A percentile compares a stretch with the other conserved stretches of the same genome.
These are phyloP conservation scores for Chloropicon primus DNA, from an alignment of 139 green algal species.

Conservation along the genomic window DNA sequence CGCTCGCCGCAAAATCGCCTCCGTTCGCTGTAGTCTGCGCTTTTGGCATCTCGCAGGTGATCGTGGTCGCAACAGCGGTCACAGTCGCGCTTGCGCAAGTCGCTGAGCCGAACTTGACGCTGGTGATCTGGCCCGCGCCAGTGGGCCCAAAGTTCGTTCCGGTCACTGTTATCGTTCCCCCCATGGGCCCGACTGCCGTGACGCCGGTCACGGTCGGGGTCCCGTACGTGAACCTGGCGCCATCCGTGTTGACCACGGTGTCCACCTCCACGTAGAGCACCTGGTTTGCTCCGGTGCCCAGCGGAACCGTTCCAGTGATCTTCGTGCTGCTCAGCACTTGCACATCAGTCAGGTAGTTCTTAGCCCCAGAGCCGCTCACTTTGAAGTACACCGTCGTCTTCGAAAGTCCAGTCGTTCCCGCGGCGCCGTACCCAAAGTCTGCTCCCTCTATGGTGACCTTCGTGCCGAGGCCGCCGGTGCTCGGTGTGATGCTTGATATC, in stretches of 20 bases:
- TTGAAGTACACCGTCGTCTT: background rate
- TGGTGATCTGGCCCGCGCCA: background rate
- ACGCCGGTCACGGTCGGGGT: constrained; percentile 1
- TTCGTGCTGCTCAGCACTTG: constrained; percentile 2
- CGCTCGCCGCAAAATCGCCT: background rate
- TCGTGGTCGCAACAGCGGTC: background rate
- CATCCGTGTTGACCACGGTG: background rate
- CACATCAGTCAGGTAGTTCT: background rate
- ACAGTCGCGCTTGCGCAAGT: constrained; percentile 2
- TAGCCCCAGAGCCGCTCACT: background rate
- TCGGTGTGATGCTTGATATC: background rate
- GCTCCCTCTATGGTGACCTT: constrained; percentile 9
- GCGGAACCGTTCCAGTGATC: constrained; percentile 3
- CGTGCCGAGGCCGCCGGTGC: background rate
- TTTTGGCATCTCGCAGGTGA: constrained; percentile 1
- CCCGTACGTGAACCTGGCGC: background rate
- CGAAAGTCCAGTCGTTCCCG: background rate
- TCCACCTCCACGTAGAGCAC: constrained; percentile 5
- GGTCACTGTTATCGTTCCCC: constrained; percentile 7
- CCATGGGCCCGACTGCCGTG: background rate
- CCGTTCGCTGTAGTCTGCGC: constrained; percentile 10
- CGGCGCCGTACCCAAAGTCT: background rate
- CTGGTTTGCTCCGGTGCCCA: constrained; percentile 1
- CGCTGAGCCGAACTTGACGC: constrained; percentile 4
- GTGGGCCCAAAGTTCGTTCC: constrained; percentile 7